phyloP scores from a whole-genome alignment of 2,329 filamentous ascomycete genomes.

The Neobulgaria alba region DNA sequence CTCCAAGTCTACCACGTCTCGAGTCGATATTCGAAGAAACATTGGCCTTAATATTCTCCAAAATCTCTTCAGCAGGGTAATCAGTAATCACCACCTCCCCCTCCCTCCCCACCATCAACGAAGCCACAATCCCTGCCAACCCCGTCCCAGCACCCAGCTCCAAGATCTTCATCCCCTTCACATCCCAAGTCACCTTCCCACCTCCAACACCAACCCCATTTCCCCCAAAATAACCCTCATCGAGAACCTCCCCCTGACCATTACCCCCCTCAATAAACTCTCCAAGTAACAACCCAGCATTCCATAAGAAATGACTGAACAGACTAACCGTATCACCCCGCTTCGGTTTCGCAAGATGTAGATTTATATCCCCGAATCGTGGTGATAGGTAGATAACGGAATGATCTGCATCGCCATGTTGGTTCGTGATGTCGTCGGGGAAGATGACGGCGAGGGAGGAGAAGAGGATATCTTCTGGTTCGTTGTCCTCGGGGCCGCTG shows the following conservation, averaged over 20 bases:
- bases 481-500: slow-evolving; percentile 30
- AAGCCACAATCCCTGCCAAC: slow-evolving; percentile 42
- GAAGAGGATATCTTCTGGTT: slow-evolving; percentile 52
- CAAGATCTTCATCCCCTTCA: slow-evolving; percentile 33
- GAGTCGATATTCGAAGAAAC: slow-evolving; percentile 40
- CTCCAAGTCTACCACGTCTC: slow-evolving; percentile 8
- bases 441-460: slow-evolving; percentile 55
- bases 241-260: slow-evolving; percentile 2
- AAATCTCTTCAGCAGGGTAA: slow-evolving; percentile 54
- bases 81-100: slow-evolving; percentile 53
- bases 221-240: neutral
- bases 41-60: slow-evolving; percentile 51
- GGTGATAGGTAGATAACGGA: slow-evolving; percentile 50
- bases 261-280: slow-evolving; percentile 42
- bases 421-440: slow-evolving; percentile 52
- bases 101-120: slow-evolving; percentile 38
- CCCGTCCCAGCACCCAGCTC: slow-evolving; percentile 62
- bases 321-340: slow-evolving; percentile 47
- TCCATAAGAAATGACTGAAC: slow-evolving; percentile 70
- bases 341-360: slow-evolving; percentile 33
- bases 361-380: slow-evolving; percentile 25
- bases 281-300: slow-evolving; percentile 48
- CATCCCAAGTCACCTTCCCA: slow-evolving; percentile 12
- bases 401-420: slow-evolving; percentile 43
- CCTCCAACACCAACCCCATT: no score